Percentiles rank a stretch among this genome's conserved stretches.
phyloP scores from a whole-genome alignment of 129 eudicot species.

The Chrysanthemum seticuspe region DNA sequence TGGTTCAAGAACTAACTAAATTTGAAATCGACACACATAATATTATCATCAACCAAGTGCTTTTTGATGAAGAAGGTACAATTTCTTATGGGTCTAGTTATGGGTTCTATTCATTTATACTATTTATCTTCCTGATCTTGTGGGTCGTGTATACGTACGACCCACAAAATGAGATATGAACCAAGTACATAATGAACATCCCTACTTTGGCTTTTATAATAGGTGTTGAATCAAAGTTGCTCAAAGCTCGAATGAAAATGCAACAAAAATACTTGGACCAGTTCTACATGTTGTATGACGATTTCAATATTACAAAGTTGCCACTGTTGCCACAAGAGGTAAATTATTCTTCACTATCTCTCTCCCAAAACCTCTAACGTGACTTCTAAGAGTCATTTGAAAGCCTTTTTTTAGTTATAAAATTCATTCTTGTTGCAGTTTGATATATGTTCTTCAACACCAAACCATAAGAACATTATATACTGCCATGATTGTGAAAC shows the following conservation, averaged over 20 bases:
- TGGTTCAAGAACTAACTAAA: constrained; percentile 92
- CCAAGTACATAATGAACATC: not conserved
- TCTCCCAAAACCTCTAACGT: not conserved
- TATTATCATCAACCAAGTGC: constrained; percentile 92
- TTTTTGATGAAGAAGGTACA: constrained; percentile 93
- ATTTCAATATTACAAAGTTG: constrained; percentile 82
- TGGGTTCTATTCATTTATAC: not conserved
- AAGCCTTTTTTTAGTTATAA: not conserved
- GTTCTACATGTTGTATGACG: constrained; percentile 94
- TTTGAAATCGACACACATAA: constrained; percentile 95
- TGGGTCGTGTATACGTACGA: not conserved
- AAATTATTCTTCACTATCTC: constrained; percentile 5
- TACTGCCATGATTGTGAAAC: constrained; percentile 15
- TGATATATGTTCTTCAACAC: not conserved
- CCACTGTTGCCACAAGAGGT: constrained; percentile 97
- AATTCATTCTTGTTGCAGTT: constrained; percentile 3
- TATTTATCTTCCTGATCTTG: not conserved
- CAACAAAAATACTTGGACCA: constrained; percentile 95
- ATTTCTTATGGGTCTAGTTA: constrained; percentile 1
- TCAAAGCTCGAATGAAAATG: constrained; percentile 97
- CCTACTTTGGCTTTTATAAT: constrained; percentile 3
- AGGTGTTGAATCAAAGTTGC: constrained; percentile 92
- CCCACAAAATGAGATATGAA: constrained; percentile 5
- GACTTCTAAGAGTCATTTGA: constrained; percentile 14
- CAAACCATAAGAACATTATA: not conserved